Conservation (phyloP, 768 basidiomycete species). For the Leccinum subtestaceum region DNA sequence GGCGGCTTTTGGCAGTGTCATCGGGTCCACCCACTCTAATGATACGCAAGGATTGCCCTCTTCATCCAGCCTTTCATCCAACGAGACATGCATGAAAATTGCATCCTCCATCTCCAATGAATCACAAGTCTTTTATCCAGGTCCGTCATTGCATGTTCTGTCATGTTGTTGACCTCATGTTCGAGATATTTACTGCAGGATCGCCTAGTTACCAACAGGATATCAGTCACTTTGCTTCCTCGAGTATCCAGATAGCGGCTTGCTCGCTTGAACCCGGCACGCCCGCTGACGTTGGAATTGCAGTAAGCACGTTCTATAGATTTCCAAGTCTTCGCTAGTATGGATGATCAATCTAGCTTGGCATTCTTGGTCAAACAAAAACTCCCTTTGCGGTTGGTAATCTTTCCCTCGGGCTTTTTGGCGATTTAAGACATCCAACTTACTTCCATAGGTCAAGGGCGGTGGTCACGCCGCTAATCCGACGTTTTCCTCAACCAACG, state of each 20-base stretch:
- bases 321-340: not conserved
- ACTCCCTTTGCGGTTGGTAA: not conserved
- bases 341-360: not conserved
- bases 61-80: not conserved
- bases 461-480: not conserved
- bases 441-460: not conserved
- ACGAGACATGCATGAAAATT: constrained; percentile 1
- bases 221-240: constrained; percentile 21
- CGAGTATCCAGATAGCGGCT: not conserved
- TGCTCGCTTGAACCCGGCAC: not conserved
- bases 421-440: not conserved
- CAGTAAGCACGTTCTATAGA: not conserved
- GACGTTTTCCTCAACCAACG: not conserved
- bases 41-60: not conserved
- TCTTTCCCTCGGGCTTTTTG: no score
- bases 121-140: constrained; percentile 1
- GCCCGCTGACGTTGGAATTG: not conserved
- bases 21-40: not conserved
- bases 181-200: not conserved
- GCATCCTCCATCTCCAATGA: constrained; percentile 1
- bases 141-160: not conserved
- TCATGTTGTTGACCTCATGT: no score
- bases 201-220: constrained; percentile 37
- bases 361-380: not conserved
- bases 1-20: not conserved